phyloP scores from a whole-genome alignment of 768 basidiomycete species.

The Butyriboletus loyo region DNA sequence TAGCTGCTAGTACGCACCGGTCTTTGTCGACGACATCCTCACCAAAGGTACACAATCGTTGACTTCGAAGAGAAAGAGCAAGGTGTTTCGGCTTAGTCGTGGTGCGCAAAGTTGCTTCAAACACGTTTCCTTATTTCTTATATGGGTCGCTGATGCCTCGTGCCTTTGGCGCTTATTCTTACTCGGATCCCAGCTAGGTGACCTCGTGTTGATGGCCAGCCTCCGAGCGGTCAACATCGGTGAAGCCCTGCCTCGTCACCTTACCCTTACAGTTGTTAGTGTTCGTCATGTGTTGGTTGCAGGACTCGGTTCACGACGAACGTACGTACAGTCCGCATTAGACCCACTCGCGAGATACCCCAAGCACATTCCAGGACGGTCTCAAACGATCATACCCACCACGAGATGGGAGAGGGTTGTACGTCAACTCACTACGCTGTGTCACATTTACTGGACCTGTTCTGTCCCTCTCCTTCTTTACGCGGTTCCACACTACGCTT shows the following conservation, averaged over 20 bases:
- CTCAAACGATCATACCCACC: background rate
- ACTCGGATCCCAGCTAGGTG: background rate
- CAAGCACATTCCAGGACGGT: background rate
- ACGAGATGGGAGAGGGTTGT: background rate
- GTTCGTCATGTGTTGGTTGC: background rate
- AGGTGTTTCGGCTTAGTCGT: no score
- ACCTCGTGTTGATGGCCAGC: background rate
- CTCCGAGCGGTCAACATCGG: background rate
- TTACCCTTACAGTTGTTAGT: background rate
- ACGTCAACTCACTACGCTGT: no score
- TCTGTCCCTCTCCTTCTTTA: no score
- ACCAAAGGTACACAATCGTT: background rate
- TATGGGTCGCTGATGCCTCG: no score
- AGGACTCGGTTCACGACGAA: background rate
- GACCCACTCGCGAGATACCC: background rate
- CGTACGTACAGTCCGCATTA: background rate
- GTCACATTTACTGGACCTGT: no score
- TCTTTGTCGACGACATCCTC: background rate
- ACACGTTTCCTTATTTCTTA: no score
- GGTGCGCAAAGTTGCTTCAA: no score
- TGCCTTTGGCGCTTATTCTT: no score
- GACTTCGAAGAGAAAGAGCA: background rate
- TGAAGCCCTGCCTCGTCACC: background rate
- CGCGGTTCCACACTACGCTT: no score
- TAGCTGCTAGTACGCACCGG: background rate